phyloP scores from a whole-genome alignment of 306 rosid genomes.

The Glycine tomentella region DNA sequence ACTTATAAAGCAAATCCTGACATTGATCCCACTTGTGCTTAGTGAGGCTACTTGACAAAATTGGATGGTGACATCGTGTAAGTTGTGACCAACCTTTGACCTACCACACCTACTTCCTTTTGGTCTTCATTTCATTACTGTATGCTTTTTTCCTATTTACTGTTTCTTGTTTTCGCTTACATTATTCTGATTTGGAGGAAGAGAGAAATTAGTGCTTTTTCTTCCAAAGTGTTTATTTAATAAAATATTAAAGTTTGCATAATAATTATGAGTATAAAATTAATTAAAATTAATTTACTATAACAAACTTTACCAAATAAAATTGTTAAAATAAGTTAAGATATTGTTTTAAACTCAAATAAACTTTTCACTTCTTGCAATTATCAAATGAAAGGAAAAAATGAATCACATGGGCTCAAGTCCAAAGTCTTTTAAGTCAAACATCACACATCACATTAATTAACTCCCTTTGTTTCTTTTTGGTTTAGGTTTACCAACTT shows the following conservation, averaged over 20 bases:
- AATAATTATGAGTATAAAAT: too few relatives aligned
- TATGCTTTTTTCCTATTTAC: neutral
- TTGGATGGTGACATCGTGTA: conserved; percentile 41
- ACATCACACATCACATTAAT: neutral
- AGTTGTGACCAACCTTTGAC: conserved; percentile 52
- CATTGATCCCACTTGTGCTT: conserved; percentile 4
- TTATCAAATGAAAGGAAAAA: neutral
- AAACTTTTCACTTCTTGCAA: neutral
- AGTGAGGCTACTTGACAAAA: conserved; percentile 43
- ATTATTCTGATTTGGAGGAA: neutral
- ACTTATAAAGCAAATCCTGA: neutral
- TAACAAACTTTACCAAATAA: too few relatives aligned
- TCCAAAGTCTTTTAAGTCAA: neutral
- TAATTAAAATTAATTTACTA: too few relatives aligned
- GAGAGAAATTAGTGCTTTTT: neutral
- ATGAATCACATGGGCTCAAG: neutral
- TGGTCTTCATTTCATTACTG: neutral
- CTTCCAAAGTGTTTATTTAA: neutral
- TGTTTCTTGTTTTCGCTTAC: neutral
- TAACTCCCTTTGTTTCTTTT: neutral
- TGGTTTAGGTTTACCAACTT: conserved; percentile 11
- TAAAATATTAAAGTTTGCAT: too few relatives aligned
- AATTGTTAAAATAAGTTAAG: too few relatives aligned
- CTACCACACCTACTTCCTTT: conserved; percentile 43
- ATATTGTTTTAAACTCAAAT: neutral